phyloP scores from a whole-genome alignment of 1,139 yeast species.

The Kluyveromyces sp. region DNA sequence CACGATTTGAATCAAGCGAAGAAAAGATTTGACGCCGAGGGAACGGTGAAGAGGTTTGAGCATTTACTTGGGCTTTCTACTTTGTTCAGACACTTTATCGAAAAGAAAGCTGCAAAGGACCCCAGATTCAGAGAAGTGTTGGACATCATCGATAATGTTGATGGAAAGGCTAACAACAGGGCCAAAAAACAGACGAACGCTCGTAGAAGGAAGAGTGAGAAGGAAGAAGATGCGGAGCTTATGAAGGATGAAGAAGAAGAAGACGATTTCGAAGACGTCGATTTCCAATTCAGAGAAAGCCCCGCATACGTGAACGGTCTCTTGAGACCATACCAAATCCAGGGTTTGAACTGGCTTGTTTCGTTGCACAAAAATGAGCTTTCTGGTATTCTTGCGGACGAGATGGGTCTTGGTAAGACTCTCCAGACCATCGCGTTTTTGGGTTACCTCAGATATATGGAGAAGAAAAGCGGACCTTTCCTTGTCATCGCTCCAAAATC shows the following conservation, averaged over 20 bases:
- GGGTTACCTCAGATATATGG: conserved; percentile 75
- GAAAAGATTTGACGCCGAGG: conserved; percentile 54
- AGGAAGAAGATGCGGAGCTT: conserved; percentile 88
- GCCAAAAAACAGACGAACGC: conserved; percentile 27
- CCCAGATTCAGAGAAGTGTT: conserved; percentile 53
- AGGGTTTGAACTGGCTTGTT: conserved; percentile 89
- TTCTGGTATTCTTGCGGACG: conserved; percentile 92
- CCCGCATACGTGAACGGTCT: conserved; percentile 67
- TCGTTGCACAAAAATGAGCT: conserved; percentile 72
- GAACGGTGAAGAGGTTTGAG: conserved; percentile 72
- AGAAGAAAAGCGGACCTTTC: conserved; percentile 82
- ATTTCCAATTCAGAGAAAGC: conserved; percentile 56
- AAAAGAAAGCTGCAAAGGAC: conserved; percentile 71
- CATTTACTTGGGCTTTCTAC: conserved; percentile 79
- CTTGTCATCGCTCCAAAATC: conserved; percentile 91
- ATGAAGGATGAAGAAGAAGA: conserved; percentile 70
- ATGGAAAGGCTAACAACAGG: conserved; percentile 27
- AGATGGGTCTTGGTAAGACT: conserved; percentile 96
- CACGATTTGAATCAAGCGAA: conserved; percentile 40
- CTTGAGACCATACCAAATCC: conserved; percentile 77
- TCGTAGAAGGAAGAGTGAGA: conserved; percentile 63
- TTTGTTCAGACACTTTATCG: conserved; percentile 81
- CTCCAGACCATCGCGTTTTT: conserved; percentile 86
- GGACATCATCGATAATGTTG: conserved; percentile 43
- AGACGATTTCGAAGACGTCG: conserved; percentile 34